These are phyloP conservation scores for Pterocarpus macrocarpus DNA, from an alignment of 306 rosid species.

Conservation along the genomic window DNA sequence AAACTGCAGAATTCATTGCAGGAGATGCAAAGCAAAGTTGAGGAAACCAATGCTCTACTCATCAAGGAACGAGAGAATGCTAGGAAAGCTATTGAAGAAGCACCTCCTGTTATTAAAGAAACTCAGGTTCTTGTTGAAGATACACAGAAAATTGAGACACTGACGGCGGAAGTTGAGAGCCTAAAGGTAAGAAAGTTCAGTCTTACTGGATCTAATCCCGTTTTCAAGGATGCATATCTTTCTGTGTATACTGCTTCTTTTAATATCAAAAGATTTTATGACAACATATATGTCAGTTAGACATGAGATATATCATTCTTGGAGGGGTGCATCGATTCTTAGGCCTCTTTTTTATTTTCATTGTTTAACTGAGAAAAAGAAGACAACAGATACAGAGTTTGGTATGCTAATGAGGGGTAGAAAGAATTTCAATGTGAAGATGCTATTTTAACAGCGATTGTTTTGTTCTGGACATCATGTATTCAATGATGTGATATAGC, in stretches of 20 bases:
- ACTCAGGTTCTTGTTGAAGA: slow-evolving; percentile 83
- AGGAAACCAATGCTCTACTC: slow-evolving; percentile 73
- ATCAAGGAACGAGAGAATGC: slow-evolving; percentile 71
- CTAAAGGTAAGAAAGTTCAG: slow-evolving; percentile 67
- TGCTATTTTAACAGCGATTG: not conserved
- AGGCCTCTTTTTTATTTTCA: slow-evolving; percentile 4
- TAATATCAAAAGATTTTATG: slow-evolving; percentile 20
- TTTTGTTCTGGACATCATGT: slow-evolving; percentile 13
- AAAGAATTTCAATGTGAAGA: slow-evolving; percentile 25
- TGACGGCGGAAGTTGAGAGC: slow-evolving; percentile 69
- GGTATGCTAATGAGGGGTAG: slow-evolving; percentile 16
- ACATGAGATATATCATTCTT: slow-evolving; percentile 18
- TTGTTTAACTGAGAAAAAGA: slow-evolving; percentile 32
- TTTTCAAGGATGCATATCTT: slow-evolving; percentile 32
- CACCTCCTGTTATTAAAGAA: slow-evolving; percentile 79
- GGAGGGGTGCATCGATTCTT: not conserved
- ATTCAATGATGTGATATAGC: slow-evolving; percentile 19
- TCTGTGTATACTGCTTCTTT: slow-evolving; percentile 35
- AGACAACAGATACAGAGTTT: slow-evolving; percentile 5
- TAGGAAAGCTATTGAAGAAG: slow-evolving; percentile 70
- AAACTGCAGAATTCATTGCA: slow-evolving; percentile 76
- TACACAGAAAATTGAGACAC: slow-evolving; percentile 66
- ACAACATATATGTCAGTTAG: slow-evolving; percentile 21
- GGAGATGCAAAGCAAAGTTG: slow-evolving; percentile 74
- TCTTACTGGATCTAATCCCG: slow-evolving; percentile 26